Evolutionary conservation across 2,329 filamentous ascomycete genomes (phyloP), one percentile per base, ranked within the genome.

Genomic region (Aspergillus alliaceus): DNA sequence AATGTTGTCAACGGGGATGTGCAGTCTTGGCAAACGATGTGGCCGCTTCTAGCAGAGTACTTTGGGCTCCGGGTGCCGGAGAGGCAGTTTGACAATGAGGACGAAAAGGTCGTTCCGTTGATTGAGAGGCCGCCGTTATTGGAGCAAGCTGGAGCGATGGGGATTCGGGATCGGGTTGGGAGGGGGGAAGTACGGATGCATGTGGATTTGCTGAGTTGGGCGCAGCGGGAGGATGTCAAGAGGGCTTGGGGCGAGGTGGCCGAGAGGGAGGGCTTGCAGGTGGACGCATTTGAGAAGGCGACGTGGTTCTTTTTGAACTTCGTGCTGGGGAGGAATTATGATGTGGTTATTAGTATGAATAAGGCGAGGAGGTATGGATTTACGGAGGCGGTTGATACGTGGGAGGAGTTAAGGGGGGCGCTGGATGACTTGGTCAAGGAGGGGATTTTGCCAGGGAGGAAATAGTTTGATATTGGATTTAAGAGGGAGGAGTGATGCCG

Each of bases 281-380:
- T 76, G 51, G 65, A 70, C 15, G 72, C 68, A 0, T 79, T 77
- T 57, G 74, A 77, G 7, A 75, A 77, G 56, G 79, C 76, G 1
- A 80, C 79, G 0, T 81, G 78, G 77, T 68, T 59, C 1, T 80
- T 78, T 53, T 60, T 77, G 51, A 74, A 71, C 6, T 78, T 80
- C 61, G 73, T 76, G 2, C 64, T 81, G 24, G 77, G 78, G 0
- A 64, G 79, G 34, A 61, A 69, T 20, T 72, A 58, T 56, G 58
- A 59, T 14, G 66, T 62, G 34, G 63, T 70, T 8, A 61, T 46
- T 1, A 70, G 49, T 53, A 79, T 80, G 74, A 79, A 69, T 49
- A 81, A 81, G 65, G 79, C 79, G 5, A 69, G 79, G 52, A 74
- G 73, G 58, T 64, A 72, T 24, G 79, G 80, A 0, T 82, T 75